Percentiles rank a stretch among this genome's conserved stretches.
These are phyloP conservation scores for Hypoxylon subgilvum DNA, from an alignment of 495 filamentous ascomycete genomes.

Conservation along the genomic window DNA sequence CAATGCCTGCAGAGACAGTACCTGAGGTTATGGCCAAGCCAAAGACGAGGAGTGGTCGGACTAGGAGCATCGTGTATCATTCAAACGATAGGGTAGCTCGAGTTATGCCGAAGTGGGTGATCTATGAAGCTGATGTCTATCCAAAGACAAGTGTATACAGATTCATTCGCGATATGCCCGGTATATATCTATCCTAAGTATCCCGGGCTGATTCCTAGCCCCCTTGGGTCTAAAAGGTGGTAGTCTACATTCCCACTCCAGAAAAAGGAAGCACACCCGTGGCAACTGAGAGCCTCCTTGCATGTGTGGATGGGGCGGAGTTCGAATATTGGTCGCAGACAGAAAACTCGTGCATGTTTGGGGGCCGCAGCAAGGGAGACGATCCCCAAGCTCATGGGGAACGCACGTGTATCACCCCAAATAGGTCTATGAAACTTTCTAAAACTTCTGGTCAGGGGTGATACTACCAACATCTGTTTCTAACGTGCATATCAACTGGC, in stretches of 20 bases:
- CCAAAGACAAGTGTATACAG: not conserved
- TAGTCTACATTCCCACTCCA: not conserved
- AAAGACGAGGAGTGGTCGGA: conserved; percentile 1
- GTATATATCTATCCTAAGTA: conserved; percentile 12
- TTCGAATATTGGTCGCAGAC: conserved; percentile 5
- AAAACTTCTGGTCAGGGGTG: conserved; percentile 16
- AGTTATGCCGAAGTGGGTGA: not conserved
- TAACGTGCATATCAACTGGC: conserved; percentile 2
- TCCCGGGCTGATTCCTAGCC: not conserved
- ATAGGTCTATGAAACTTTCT: conserved; percentile 22
- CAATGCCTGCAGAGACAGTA: conserved; percentile 12
- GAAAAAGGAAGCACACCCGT: conserved; percentile 13
- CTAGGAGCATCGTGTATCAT: conserved; percentile 21
- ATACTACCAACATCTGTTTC: conserved; percentile 25
- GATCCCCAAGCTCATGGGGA: conserved; percentile 24
- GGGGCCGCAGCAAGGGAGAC: conserved; percentile 20
- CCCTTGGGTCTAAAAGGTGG: not conserved
- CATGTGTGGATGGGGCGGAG: conserved; percentile 23
- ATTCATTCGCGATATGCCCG: not conserved
- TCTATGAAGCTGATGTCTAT: not conserved
- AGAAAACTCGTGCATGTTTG: conserved; percentile 10
- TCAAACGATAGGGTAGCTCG: not conserved
- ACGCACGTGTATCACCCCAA: conserved; percentile 18
- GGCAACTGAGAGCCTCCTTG: conserved; percentile 16
- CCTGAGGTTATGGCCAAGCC: conserved; percentile 13